phyloP scores from a whole-genome alignment of 2,329 filamentous ascomycete genomes.

The Achaetomium macrosporum region DNA sequence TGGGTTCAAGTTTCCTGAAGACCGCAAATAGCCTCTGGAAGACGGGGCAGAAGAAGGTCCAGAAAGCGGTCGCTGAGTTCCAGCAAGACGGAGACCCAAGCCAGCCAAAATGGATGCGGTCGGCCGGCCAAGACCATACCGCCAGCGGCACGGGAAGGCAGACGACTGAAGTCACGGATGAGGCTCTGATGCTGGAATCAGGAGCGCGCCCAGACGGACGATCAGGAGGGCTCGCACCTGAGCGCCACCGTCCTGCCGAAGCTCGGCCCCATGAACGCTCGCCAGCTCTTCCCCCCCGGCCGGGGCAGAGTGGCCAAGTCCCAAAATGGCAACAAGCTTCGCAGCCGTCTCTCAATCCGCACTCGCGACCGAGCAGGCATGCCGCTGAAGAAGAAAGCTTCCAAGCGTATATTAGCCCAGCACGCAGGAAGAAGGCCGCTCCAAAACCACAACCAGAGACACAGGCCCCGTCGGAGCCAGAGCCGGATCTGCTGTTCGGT shows the following conservation, averaged over 20 bases:
- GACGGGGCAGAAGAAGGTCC: conserved; percentile 83
- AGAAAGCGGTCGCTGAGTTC: conserved; percentile 87
- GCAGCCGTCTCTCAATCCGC: conserved; percentile 43
- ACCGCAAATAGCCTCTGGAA: conserved; percentile 96
- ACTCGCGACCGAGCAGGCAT: conserved; percentile 63
- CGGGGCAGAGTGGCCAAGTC: conserved; percentile 38
- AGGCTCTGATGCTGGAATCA: conserved; percentile 74
- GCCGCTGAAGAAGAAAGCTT: conserved; percentile 73
- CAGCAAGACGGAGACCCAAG: conserved; percentile 65
- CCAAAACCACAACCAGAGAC: conserved; percentile 42
- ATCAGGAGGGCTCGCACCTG: conserved; percentile 26
- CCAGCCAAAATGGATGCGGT: conserved; percentile 95
- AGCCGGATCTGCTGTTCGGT: conserved; percentile 62
- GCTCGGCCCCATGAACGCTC: conserved; percentile 42
- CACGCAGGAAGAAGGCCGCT: conserved; percentile 65
- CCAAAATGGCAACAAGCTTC: conserved; percentile 55
- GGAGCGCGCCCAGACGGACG: conserved; percentile 49
- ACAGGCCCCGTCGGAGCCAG: conserved; percentile 41
- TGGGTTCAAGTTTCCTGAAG: conserved; percentile 82
- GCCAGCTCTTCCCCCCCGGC: conserved; percentile 41
- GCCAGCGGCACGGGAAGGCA: conserved; percentile 28
- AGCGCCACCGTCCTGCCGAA: conserved; percentile 29
- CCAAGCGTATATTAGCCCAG: conserved; percentile 82
- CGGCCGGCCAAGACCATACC: conserved; percentile 48
- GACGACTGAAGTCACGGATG: conserved; percentile 51